phyloP scores from a whole-genome alignment of 305 asterid species.

The Stenogyne calaminthoides region DNA sequence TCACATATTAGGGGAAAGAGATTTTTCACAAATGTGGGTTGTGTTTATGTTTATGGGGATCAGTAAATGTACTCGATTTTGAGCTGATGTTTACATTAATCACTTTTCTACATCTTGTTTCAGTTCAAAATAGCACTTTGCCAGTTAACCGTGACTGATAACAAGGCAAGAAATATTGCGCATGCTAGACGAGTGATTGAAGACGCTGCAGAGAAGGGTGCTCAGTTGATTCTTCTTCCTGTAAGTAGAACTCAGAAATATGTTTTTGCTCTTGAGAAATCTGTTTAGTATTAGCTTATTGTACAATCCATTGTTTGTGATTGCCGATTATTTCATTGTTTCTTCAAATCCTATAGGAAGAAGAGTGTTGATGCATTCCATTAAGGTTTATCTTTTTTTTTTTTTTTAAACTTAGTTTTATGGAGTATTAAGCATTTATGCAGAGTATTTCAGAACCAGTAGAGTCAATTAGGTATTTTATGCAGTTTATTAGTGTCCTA shows the following conservation, averaged over 20 bases:
- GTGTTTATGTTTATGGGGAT: not conserved
- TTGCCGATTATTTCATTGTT: not conserved
- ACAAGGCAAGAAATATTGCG: slow-evolving; percentile 71
- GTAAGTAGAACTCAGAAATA: slow-evolving; percentile 43
- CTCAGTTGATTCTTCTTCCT: slow-evolving; percentile 83
- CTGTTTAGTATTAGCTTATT: slow-evolving; percentile 1
- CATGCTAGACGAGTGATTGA: slow-evolving; percentile 66
- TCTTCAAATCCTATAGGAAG: not conserved
- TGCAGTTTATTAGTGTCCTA: slow-evolving; percentile 2
- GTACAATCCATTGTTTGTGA: not conserved
- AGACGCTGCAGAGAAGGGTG: slow-evolving; percentile 73
- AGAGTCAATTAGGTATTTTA: slow-evolving; percentile 20
- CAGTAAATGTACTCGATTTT: not conserved
- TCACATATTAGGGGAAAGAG: not conserved
- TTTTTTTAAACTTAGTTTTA: not conserved
- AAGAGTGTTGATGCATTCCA: not conserved
- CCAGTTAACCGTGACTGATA: slow-evolving; percentile 67
- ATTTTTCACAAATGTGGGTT: not conserved
- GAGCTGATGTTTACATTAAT: not conserved
- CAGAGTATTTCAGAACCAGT: not conserved
- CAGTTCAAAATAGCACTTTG: slow-evolving; percentile 93
- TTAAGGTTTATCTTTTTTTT: slow-evolving; percentile 15
- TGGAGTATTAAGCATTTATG: not conserved
- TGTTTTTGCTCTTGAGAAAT: not conserved
- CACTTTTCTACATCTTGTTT: slow-evolving; percentile 29